Conservation (phyloP, 441 rosid species). For the Daphne laureola region DNA sequence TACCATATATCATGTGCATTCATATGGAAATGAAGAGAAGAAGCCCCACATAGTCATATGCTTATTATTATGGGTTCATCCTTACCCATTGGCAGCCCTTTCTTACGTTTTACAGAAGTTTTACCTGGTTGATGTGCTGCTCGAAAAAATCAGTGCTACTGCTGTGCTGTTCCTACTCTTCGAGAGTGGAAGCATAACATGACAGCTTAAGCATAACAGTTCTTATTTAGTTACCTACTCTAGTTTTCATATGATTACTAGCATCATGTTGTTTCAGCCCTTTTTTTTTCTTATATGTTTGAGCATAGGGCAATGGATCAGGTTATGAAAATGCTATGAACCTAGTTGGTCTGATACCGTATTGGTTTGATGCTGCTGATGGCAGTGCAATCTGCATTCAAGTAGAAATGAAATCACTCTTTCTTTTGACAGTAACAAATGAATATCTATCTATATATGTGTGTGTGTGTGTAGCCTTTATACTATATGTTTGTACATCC, state of each 20-base stretch:
- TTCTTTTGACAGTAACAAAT: slow-evolving; percentile 93
- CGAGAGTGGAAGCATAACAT: slow-evolving; percentile 17
- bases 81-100: too few species aligned
- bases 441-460: slow-evolving; percentile 19
- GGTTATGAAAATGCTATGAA: slow-evolving; percentile 42
- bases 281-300: neutral
- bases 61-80: too few species aligned
- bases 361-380: slow-evolving; percentile 87
- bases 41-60: too few species aligned
- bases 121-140: too few species aligned
- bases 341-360: slow-evolving; percentile 73
- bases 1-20: too few species aligned
- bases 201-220: too few species aligned
- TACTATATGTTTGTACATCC: too few species aligned
- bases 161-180: slow-evolving; percentile 58
- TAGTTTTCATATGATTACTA: too few species aligned
- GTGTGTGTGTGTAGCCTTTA: too few species aligned
- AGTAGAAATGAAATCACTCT: slow-evolving; percentile 77
- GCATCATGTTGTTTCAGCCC: neutral
- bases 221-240: too few species aligned
- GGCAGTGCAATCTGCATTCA: slow-evolving; percentile 80
- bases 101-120: too few species aligned
- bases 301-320: slow-evolving; percentile 34
- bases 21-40: too few species aligned
- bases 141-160: neutral